Evolutionary conservation across 2,329 filamentous ascomycete species (phyloP).

Genomic region (Zymoseptoria brevis): DNA sequence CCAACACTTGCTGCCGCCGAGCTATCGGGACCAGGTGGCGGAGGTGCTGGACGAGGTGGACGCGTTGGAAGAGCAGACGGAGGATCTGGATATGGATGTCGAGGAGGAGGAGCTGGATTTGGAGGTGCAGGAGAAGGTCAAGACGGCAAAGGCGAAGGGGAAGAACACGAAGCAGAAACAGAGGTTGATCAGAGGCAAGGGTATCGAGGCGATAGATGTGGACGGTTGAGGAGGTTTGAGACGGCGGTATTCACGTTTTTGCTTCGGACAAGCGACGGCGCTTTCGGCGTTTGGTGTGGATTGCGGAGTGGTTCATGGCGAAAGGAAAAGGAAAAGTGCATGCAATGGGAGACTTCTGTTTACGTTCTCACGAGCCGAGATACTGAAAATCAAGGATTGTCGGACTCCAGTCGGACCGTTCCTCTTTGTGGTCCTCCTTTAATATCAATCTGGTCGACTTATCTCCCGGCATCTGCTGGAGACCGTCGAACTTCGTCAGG

Average conservation of each 20-base stretch:
- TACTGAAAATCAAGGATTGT: background rate
- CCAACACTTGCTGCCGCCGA: slow-evolving; percentile 74
- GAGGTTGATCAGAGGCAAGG: slow-evolving; percentile 38
- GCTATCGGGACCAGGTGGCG: slow-evolving; percentile 37
- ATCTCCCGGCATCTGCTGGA: too few species aligned
- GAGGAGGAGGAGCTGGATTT: slow-evolving; percentile 32
- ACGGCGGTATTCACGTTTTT: background rate
- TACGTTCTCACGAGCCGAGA: background rate
- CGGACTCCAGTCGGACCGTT: too few species aligned
- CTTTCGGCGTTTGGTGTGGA: background rate
- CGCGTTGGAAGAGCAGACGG: slow-evolving; percentile 49
- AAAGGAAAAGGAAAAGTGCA: background rate
- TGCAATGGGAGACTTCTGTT: background rate
- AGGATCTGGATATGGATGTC: slow-evolving; percentile 43
- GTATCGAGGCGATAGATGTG: slow-evolving; percentile 36
- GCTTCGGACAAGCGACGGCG: slow-evolving; percentile 3
- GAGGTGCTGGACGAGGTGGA: slow-evolving; percentile 54
- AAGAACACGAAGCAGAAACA: slow-evolving; percentile 40
- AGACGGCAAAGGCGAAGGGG: slow-evolving; percentile 18
- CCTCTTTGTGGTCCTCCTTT: too few species aligned
- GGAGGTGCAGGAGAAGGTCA: slow-evolving; percentile 35
- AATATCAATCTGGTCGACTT: too few species aligned
- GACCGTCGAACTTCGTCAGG: too few species aligned
- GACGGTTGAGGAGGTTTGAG: slow-evolving; percentile 25
- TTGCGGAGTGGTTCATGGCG: background rate